Evolutionary conservation across 2,329 filamentous ascomycete species (phyloP), one percentile per base, ranked within the genome.

Genomic region (Capronia americana): DNA sequence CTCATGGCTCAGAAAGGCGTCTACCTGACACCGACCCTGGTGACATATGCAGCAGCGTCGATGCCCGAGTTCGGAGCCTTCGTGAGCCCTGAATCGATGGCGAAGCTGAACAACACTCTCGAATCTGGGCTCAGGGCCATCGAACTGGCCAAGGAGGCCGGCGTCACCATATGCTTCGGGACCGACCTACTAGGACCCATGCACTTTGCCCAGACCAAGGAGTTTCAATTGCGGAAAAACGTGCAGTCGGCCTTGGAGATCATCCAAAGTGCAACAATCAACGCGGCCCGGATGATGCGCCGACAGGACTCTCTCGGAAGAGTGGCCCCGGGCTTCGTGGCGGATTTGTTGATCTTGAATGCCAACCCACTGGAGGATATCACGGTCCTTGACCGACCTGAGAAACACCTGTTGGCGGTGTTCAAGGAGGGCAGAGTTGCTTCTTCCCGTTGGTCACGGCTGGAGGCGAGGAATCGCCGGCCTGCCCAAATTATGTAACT

Each of bases 321-420:
- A 70, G 73, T 88, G 3, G 80, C 79, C 68, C 74, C 78, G 20
- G 85, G 84, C 0, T 85, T 82, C 65, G 75, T 77, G 1, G 86
- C 85, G 0, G 86, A 88, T 73, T 53, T 88, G 50, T 68, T 88
- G 32, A 75, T 88, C 2, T 70, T 87, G 50, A 81, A 82, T 46
- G 70, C 71, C 50, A 87, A 87, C 70, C 86, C 86, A 1, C 73
- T 88, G 59, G 80, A 86, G n/a, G 81, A 88, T 71, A 80, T 87
- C 20, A 78, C 78, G 0, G 75, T 86, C 3, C 72, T 88, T 28
- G 83, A 83, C 66, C 71, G 77, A 48, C 81, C 81, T 2, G 81
- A 86, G 57, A 77, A 79, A 70, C 53, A 66, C 66, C 69, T 87
- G 7, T 69, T 86, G 51, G 81, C 78, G 2, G 84, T 87, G 1